A percentile compares a stretch with the other conserved stretches of the same genome.
phyloP scores from a whole-genome alignment of 1,139 yeast genomes.

The Lipomyces yarrowii region DNA sequence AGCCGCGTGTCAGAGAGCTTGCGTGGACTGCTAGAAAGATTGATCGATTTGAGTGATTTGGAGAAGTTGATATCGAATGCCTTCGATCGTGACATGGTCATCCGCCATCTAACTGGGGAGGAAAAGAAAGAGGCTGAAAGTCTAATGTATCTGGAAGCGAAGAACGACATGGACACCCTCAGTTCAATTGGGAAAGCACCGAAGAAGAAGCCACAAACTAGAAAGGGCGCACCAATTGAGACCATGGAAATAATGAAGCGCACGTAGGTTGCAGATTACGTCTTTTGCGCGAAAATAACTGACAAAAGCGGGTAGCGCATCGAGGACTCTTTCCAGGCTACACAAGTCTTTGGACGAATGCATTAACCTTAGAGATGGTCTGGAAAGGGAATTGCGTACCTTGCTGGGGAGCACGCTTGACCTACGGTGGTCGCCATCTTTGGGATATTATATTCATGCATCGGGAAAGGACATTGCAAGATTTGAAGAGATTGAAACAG shows the following conservation, averaged over 20 bases:
- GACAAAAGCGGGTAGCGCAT: conserved; percentile 14
- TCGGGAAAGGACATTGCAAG: conserved; percentile 20
- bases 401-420: conserved; percentile 28
- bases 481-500: conserved; percentile 18
- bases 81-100: conserved; percentile 40
- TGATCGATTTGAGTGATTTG: conserved; percentile 33
- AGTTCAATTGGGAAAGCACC: neutral
- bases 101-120: conserved; percentile 30
- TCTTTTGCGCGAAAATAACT: neutral
- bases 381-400: conserved; percentile 19
- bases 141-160: conserved; percentile 18
- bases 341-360: conserved; percentile 18
- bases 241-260: conserved; percentile 29
- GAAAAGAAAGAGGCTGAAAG: conserved; percentile 32
- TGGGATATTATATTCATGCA: conserved; percentile 33
- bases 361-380: conserved; percentile 16
- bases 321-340: conserved; percentile 18
- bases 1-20: conserved; percentile 1
- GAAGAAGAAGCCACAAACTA: conserved; percentile 17
- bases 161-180: neutral
- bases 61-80: conserved; percentile 38
- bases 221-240: conserved; percentile 30
- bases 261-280: conserved; percentile 9
- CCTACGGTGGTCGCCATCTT: conserved; percentile 43
- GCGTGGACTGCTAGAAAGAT: conserved; percentile 18